Evolutionary conservation across 2,329 filamentous ascomycete species (phyloP), one percentile per base, ranked within the genome.

Genomic region (Fusarium heterosporum): DNA sequence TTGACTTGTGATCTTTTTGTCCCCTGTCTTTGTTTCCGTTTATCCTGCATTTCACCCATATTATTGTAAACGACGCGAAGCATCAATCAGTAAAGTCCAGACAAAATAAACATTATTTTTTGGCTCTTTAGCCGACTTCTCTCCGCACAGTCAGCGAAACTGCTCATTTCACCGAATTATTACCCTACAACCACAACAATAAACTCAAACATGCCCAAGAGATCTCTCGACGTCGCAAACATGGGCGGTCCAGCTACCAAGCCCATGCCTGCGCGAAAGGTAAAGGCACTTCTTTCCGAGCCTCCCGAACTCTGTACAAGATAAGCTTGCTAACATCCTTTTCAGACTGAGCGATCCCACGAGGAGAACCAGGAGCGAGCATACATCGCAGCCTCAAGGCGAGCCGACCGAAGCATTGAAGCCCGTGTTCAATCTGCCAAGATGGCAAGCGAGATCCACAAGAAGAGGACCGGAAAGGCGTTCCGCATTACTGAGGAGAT

Each of bases 371-470:
- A 93, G 74, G 92, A 95, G 78, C 85, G 94, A 74, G 94, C 94
- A 22, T 97, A 96, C 76, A 96, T 97, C 70, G 94, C 94, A 13
- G 94, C 94, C 5, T 97, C 95, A 8, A 84, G 94, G 68, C 86
- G 95, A 67, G 91, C 91, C 71, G 95, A 97, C 74, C 89, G 94
- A 53, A 95, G 91, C 74, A 81, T 97, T 16, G 93, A 97, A 77
- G 93, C 93, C 14, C 89, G 94, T 26, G 86, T 97, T 17, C 92
- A 97, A 76, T 97, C 94, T 4, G 94, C 95, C 14, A 86, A 89
- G 50, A 88, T 92, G 78, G 94, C 94, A 8, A 97, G 94, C n/a
- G 89, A 93, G 73, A 93, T 97, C 36, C 94, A 97, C 83, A 93
- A 93, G 81, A 87, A 90, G 76, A 89, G 93, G 17, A 97, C 94